A percentile compares a stretch with the other conserved stretches of the same genome.
Conservation (phyloP, 805 yeast genomes). For the Kazachstania kunashirensis region DNA sequence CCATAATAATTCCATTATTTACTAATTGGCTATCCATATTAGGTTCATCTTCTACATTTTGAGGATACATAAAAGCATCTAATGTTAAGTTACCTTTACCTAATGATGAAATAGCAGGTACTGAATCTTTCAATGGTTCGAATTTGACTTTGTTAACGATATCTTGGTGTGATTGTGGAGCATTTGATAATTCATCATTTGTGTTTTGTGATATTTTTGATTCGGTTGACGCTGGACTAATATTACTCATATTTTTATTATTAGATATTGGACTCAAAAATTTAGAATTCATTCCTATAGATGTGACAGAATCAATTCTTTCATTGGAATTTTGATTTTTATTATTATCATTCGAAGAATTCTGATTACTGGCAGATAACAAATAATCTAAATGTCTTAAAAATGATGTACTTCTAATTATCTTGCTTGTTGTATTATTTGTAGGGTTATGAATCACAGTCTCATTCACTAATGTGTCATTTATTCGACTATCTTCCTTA, state of each 20-base stretch:
- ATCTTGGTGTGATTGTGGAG: background rate
- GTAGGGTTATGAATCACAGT: constrained; percentile 13
- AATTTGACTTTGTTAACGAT: constrained; percentile 21
- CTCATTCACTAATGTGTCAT: constrained; percentile 4
- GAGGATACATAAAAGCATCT: constrained; percentile 22
- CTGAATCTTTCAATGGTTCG: constrained; percentile 23
- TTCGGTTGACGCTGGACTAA: background rate
- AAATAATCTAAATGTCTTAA: constrained; percentile 32
- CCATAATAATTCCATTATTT: background rate
- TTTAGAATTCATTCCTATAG: background rate
- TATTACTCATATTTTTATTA: background rate
- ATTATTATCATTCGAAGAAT: too few relatives aligned
- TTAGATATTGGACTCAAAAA: background rate
- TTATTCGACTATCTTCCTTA: background rate
- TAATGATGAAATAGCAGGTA: constrained; percentile 41
- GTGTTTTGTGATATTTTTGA: constrained; percentile 2
- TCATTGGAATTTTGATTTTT: too few relatives aligned
- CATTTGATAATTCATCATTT: background rate
- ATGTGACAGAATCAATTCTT: too few relatives aligned
- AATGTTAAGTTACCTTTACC: constrained; percentile 46
- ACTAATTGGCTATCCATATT: background rate
- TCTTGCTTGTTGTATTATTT: background rate
- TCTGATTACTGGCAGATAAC: constrained; percentile 15
- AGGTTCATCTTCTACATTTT: constrained; percentile 3
- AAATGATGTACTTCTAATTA: constrained; percentile 24